Evolutionary conservation across 495 filamentous ascomycete species (phyloP), one percentile per base, ranked within the genome.

Genomic region (Trichoderma asperelloides): DNA sequence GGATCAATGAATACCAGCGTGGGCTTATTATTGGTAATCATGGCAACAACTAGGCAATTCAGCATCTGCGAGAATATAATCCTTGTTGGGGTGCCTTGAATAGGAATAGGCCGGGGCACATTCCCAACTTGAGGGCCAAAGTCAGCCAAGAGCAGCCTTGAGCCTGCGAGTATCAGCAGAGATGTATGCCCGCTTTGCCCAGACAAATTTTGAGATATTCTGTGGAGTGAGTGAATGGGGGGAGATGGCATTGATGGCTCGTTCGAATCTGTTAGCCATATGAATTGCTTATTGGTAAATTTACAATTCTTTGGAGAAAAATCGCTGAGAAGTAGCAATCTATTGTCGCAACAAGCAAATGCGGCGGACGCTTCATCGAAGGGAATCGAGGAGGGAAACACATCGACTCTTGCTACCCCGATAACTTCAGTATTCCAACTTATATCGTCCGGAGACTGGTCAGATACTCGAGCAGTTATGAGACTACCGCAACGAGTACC

Each of bases 51-150:
- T 2, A 89, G 77, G 67, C 81, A 79, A 5, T 79, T 74, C 6
- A 86, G 76, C 37, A 69, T 70, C 13, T 78, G 74, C 3, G 82
- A 85, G 71, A 86, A 88, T 15, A 87, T 66, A 0, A 89, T 69
- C 47, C 80, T 82, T 6, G 75, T 76, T 16, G 86, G 86, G 1
- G 82, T 83, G 3, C 82, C 81, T 12, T 68, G 66, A 7, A 86
- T 70, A 0, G 73, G 73, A 1, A 87, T 74, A 57, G 78, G 78
- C 8, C 87, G 79, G 16, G 85, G 84, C 9, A 88, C 79, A 0
- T 81, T 75, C 60, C 81, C 81, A 9, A 78, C 75, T 7, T 72
- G 71, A 13, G 74, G 70, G 60, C 83, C 77, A 25, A 88, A 66
- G n/a, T 80, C 76, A 18, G 81, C 77, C 16, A 88, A 70, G 30